These are phyloP conservation scores for Alternaria viburni DNA, from an alignment of 2,329 filamentous ascomycete species.

Conservation along the genomic window DNA sequence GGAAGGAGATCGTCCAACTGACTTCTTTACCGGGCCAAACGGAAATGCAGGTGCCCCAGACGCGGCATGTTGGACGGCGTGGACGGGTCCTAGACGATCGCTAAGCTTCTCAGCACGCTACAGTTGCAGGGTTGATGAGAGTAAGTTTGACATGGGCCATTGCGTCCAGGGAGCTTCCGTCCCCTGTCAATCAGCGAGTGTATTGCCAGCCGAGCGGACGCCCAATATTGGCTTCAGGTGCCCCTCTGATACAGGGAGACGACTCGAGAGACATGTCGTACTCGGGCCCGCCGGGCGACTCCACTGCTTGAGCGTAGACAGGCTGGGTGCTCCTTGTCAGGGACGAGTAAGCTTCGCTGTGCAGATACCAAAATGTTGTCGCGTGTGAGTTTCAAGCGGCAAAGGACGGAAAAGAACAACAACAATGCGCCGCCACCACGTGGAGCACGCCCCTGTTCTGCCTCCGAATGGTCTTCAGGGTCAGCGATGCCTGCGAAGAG, in stretches of 20 bases:
- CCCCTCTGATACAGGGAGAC: conserved; percentile 6
- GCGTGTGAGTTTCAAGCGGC: conserved; percentile 20
- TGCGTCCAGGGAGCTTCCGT: conserved; percentile 10
- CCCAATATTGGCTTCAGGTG: conserved; percentile 4
- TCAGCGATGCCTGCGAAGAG: conserved; percentile 21
- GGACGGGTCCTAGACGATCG: conserved; percentile 20
- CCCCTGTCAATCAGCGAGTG: conserved; percentile 18
- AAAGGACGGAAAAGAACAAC: conserved; percentile 12
- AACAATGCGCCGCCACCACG: conserved; percentile 22
- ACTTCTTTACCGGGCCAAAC: conserved; percentile 21
- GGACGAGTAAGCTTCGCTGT: not conserved
- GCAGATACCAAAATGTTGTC: conserved; percentile 10
- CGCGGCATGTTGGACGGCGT: conserved; percentile 17
- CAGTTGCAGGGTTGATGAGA: conserved; percentile 15
- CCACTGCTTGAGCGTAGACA: conserved; percentile 1
- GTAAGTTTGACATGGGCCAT: conserved; percentile 17
- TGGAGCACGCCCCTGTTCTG: conserved; percentile 19
- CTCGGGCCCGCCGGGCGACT: not conserved
- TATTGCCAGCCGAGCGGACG: conserved; percentile 16
- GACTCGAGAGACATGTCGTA: not conserved
- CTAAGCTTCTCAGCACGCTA: conserved; percentile 14
- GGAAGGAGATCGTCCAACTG: conserved; percentile 21
- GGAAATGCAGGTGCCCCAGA: conserved; percentile 21
- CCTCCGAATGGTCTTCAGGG: conserved; percentile 1
- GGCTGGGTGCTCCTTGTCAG: not conserved